Evolutionary conservation across 2,329 filamentous ascomycete species (phyloP), one percentile per base, ranked within the genome.

Genomic region (Aureobasidium sp.): DNA sequence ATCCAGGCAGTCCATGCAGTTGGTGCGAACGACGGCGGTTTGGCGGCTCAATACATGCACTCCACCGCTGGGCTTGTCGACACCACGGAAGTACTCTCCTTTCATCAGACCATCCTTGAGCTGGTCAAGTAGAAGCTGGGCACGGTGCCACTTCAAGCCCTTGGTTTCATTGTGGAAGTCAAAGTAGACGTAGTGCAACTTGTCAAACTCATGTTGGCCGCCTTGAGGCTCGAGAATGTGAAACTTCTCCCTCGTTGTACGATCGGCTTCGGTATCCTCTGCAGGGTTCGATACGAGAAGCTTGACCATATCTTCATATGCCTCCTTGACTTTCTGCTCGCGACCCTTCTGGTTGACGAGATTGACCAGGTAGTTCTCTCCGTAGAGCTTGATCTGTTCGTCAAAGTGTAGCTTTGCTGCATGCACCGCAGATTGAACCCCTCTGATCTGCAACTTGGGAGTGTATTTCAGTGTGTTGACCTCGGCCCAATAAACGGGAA

Each of bases 1-100:
- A 75, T 99, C 94, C 15, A 99, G 84, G 68, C 95, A 99, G 76
- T 99, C 94, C 94, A 99, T 99, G 78, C 94, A 99, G 75, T 99
- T 99, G 42, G 94, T 97, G 60, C 94, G 87, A 66, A 99, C 92
- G 17, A 97, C 92, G 64, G 90, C 91, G 1, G 86, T 90, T 79
- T 99, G 94, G 66, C 85, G 82, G 65, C 84, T 87, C 66, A 91
- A 87, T 37, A 91, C 84, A 69, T 97, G 93, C 14, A 97, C 81
- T 20, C 84, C 85, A 34, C 88, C 89, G 47, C 85, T 89, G 1
- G 91, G 90, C 79, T 88, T 89, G 73, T 97, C 91, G 31, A 93
- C 85, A 41, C 90, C 93, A 65, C 91, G 88, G 82, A 97, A 99
- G 77, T 99, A 99, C 67, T 89, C 87, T 68, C 96, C 91, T 44